Base-by-base conservation (phyloP, 2,329 filamentous ascomycete genomes). In the Xylariales sp. region DNA sequence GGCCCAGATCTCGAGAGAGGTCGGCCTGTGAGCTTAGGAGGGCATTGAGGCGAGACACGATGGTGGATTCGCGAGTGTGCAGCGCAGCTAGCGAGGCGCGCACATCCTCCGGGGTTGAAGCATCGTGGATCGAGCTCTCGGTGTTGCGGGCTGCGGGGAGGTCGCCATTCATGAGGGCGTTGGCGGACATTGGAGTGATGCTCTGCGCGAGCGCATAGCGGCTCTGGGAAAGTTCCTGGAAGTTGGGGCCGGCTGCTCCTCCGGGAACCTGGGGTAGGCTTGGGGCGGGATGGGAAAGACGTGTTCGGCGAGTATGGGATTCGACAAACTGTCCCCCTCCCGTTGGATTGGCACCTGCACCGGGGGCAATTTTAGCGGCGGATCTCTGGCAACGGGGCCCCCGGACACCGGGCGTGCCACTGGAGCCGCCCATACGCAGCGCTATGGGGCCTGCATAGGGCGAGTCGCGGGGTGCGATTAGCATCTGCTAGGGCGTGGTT, bases 11-110 rank as follows among this genome's bases (percentile, higher is more conserved):
- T 48, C 89, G 85, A 15, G 85, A 84, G 34, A 98, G 78, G 56
- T 95, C 86, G 44, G 87, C 81, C 58, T 97, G 89, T 1, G 87
- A 89, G 45, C 83, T 79, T 33, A 96, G 68, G 37, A 96, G 78
- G 37, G 76, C 70, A 60, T 91, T 80, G 30, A 97, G 80, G 31
- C 81, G 83, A 38, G 74, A 72, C 1, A 84, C 88, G 46, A 96
- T 80, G 38, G 74, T 65, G 44, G 81, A 74, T 63, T 97, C 90
- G 55, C 85, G 85, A 36, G 72, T 66, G 55, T 90, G 85, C 36
- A 97, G 79, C 49, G 81, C 71, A 29, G 79, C 74, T 47, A 98
- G 78, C 38, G 85, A 81, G 43, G 82, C 76, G 55, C 84, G 85
- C 57, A 98, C 85, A 46, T 95, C 87, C 48, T 83, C 75, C 49